These are phyloP conservation scores for Pyrus pyrifolia DNA, from an alignment of 306 rosid genomes.

Conservation along the genomic window DNA sequence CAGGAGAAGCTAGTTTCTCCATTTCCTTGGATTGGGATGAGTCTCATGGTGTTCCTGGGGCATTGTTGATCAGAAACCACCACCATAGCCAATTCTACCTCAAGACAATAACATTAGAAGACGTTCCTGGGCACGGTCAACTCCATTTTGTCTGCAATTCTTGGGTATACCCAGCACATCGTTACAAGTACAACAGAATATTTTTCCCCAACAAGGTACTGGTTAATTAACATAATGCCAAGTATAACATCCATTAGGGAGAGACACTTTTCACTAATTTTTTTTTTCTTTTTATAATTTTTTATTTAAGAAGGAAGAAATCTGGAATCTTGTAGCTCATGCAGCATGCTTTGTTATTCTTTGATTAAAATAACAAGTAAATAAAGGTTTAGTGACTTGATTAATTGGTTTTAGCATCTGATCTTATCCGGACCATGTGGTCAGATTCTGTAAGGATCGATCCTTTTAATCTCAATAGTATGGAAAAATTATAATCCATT, in stretches of 20 bases:
- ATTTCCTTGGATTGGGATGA: conserved; percentile 69
- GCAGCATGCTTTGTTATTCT: neutral
- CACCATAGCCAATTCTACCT: conserved; percentile 77
- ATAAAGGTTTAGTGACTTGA: neutral
- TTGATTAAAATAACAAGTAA: neutral
- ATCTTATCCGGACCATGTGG: neutral
- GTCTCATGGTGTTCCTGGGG: conserved; percentile 70
- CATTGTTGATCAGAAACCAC: conserved; percentile 49
- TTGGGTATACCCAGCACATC: conserved; percentile 88
- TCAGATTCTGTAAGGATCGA: neutral
- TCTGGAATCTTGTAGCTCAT: neutral
- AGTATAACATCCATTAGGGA: neutral
- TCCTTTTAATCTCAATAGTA: neutral
- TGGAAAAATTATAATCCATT: neutral
- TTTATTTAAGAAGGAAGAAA: too few species aligned
- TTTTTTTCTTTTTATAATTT: neutral
- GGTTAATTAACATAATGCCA: neutral
- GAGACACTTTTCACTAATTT: neutral
- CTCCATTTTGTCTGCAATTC: conserved; percentile 73
- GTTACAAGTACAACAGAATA: conserved; percentile 53
- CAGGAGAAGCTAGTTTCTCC: conserved; percentile 37
- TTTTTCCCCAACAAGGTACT: conserved; percentile 77
- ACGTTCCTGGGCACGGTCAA: conserved; percentile 53
- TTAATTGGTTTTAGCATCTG: neutral
- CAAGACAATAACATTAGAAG: conserved; percentile 54